phyloP scores from a whole-genome alignment of 2,329 filamentous ascomycete species.

The Fusarium annulatum region DNA sequence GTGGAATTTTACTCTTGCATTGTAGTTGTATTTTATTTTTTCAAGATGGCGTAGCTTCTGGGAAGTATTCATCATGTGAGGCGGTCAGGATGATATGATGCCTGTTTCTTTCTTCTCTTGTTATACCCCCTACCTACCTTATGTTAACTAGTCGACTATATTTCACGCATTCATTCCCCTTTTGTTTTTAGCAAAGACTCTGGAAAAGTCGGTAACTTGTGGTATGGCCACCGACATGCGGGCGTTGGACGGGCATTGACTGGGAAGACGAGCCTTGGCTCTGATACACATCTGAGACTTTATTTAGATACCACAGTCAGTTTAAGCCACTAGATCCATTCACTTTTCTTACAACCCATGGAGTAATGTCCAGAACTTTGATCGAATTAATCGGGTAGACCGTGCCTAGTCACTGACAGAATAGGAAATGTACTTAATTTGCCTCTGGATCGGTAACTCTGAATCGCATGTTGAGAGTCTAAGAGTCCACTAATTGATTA shows the following conservation, averaged over 20 bases:
- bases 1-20: slow-evolving; percentile 10
- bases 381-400: background rate
- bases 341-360: background rate
- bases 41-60: slow-evolving; percentile 38
- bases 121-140: slow-evolving; percentile 37
- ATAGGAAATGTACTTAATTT: background rate
- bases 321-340: slow-evolving; percentile 13
- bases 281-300: slow-evolving; percentile 21
- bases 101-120: slow-evolving; percentile 35
- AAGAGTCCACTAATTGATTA: slow-evolving; percentile 23
- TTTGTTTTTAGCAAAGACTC: slow-evolving; percentile 13
- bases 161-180: slow-evolving; percentile 25
- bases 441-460: background rate
- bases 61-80: slow-evolving; percentile 41
- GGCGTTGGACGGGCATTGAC: slow-evolving; percentile 22
- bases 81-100: slow-evolving; percentile 37
- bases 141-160: slow-evolving; percentile 27
- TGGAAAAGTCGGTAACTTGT: slow-evolving; percentile 18
- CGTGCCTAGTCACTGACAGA: background rate
- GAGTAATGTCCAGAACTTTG: background rate
- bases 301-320: slow-evolving; percentile 19
- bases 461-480: background rate
- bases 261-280: slow-evolving; percentile 8
- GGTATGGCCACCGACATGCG: slow-evolving; percentile 8
- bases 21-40: slow-evolving; percentile 11